Conservation (phyloP, 2,329 filamentous ascomycete genomes). For the Elsinoe australis region DNA sequence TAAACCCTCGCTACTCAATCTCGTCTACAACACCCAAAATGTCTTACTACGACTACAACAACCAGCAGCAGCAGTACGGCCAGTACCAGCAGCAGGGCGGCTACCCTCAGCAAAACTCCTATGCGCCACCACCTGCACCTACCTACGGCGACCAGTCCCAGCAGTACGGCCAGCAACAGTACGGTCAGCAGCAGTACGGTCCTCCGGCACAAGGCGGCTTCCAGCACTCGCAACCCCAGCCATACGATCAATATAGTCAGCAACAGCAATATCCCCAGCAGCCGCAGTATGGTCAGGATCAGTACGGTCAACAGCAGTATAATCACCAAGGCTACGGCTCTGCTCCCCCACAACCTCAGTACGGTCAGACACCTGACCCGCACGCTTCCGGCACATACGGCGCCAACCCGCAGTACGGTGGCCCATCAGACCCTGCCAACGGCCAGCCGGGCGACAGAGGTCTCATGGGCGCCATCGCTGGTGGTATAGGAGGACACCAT, state of each 20-base stretch:
- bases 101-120: slow-evolving; percentile 21
- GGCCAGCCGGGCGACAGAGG: slow-evolving; percentile 50
- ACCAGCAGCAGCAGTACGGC: slow-evolving; percentile 21
- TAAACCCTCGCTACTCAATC: slow-evolving; percentile 20
- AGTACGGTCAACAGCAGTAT: slow-evolving; percentile 31
- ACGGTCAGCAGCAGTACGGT: no score
- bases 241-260: slow-evolving; percentile 28
- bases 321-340: slow-evolving; percentile 37
- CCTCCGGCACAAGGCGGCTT: slow-evolving; percentile 44
- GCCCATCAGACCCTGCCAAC: slow-evolving; percentile 38
- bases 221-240: slow-evolving; percentile 38
- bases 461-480: slow-evolving; percentile 49
- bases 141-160: slow-evolving; percentile 23
- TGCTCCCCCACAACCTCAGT: slow-evolving; percentile 20
- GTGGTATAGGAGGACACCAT: slow-evolving; percentile 50
- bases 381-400: slow-evolving; percentile 31
- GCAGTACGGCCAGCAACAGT: no score
- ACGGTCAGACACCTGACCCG: slow-evolving; percentile 25
- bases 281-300: slow-evolving; percentile 25
- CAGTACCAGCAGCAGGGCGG: slow-evolving; percentile 21
- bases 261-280: slow-evolving; percentile 26
- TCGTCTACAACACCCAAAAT: slow-evolving; percentile 6
- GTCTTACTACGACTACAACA: slow-evolving; percentile 24
- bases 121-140: slow-evolving; percentile 26
- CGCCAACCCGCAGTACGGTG: slow-evolving; percentile 37